These are phyloP conservation scores for Dendrostoma leiphaemia DNA, from an alignment of 2,329 filamentous ascomycete genomes.

Conservation along the genomic window DNA sequence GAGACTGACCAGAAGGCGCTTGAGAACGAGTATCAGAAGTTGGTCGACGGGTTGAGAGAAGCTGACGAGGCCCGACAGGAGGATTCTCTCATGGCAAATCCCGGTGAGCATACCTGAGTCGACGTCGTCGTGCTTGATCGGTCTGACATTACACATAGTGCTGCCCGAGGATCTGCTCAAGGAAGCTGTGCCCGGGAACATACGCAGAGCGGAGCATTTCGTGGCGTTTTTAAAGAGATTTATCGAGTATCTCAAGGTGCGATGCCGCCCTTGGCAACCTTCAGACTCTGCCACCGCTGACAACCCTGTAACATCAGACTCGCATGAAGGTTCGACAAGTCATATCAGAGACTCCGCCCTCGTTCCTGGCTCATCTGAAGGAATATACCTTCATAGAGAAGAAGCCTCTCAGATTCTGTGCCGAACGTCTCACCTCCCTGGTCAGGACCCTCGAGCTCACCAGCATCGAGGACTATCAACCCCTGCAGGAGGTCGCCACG, in stretches of 20 bases:
- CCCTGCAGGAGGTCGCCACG: constrained; percentile 93
- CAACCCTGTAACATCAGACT: constrained; percentile 52
- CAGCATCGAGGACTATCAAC: constrained; percentile 97
- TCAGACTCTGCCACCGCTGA: background rate
- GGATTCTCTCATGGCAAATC: constrained; percentile 96
- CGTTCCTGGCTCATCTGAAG: constrained; percentile 87
- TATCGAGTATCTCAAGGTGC: constrained; percentile 87
- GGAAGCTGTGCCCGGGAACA: constrained; percentile 95
- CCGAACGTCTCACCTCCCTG: constrained; percentile 89
- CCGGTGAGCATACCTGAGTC: constrained; percentile 40
- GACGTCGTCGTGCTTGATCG: background rate
- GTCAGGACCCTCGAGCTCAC: constrained; percentile 93
- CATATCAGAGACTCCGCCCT: constrained; percentile 93
- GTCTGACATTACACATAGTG: constrained; percentile 40
- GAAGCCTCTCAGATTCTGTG: constrained; percentile 91
- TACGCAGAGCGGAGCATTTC: constrained; percentile 93
- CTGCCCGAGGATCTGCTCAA: constrained; percentile 91
- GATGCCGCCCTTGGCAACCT: constrained; percentile 11
- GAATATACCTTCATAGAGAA: constrained; percentile 98
- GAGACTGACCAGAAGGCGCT: constrained; percentile 92
- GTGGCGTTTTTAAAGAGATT: constrained; percentile 92
- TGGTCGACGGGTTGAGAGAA: constrained; percentile 86
- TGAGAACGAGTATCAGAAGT: constrained; percentile 91
- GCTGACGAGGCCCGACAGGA: constrained; percentile 88
- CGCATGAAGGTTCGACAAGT: constrained; percentile 98